These are phyloP conservation scores for Bathelium albidoporum DNA, from an alignment of 495 filamentous ascomycete genomes.

Conservation along the genomic window DNA sequence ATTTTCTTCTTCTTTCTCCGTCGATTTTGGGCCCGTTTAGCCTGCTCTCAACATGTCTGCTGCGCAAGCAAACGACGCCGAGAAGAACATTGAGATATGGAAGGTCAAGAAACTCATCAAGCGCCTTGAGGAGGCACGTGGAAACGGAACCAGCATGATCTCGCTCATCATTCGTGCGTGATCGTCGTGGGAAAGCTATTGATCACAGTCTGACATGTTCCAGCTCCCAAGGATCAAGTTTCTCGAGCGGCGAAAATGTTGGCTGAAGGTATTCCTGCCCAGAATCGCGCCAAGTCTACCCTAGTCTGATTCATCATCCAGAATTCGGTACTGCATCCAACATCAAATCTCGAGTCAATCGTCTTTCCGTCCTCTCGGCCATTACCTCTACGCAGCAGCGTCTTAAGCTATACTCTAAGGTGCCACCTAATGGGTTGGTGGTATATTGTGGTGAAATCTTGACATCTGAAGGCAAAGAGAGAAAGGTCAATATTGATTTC, in stretches of 20 bases:
- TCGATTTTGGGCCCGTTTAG: not conserved
- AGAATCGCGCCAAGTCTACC: not conserved
- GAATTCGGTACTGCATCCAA: constrained; percentile 80
- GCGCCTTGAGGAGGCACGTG: constrained; percentile 54
- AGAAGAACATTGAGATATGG: constrained; percentile 95
- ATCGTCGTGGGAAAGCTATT: not conserved
- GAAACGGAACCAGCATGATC: constrained; percentile 47
- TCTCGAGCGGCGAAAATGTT: constrained; percentile 97
- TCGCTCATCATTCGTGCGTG: constrained; percentile 93
- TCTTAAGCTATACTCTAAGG: constrained; percentile 96
- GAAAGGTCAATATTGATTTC: constrained; percentile 99
- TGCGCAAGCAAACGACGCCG: constrained; percentile 79
- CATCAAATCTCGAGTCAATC: constrained; percentile 98
- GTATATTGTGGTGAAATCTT: constrained; percentile 99
- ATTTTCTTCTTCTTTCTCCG: not conserved
- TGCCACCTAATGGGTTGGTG: constrained; percentile 92
- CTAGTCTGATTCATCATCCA: not conserved
- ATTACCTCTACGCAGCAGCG: constrained; percentile 99
- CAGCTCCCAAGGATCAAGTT: constrained; percentile 95
- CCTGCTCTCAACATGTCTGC: constrained; percentile 66
- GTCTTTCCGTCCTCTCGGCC: constrained; percentile 90
- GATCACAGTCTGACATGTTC: constrained; percentile 18
- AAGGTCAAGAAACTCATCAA: constrained; percentile 98
- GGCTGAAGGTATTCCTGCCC: constrained; percentile 58
- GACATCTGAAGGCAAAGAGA: constrained; percentile 93